Evolutionary conservation across 2,329 filamentous ascomycete species (phyloP).

Genomic region (Daldinia eschscholtzii): DNA sequence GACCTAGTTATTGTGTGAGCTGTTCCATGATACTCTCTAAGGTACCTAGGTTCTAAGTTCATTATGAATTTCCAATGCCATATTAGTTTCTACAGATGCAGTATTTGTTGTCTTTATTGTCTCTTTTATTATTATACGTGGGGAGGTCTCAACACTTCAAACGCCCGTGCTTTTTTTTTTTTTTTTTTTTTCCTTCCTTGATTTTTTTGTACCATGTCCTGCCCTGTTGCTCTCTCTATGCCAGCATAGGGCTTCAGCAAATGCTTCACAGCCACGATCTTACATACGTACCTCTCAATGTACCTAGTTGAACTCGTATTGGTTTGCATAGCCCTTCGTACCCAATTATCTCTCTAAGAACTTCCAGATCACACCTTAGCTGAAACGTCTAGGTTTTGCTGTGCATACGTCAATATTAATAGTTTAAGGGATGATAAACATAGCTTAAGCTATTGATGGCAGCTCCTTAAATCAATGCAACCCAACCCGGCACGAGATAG

Average conservation of each 20-base stretch:
- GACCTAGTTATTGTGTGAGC: not conserved
- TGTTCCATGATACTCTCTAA: no score
- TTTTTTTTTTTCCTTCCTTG: no score
- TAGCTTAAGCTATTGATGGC: slow-evolving; percentile 26
- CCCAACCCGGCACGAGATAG: not conserved
- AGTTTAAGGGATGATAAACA: slow-evolving; percentile 21
- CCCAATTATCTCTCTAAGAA: slow-evolving; percentile 6
- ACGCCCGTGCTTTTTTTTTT: no score
- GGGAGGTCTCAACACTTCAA: no score
- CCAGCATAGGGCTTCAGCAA: not conserved
- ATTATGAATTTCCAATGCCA: no score
- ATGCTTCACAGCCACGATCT: not conserved
- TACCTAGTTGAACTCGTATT: slow-evolving; percentile 3
- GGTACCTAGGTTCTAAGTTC: no score
- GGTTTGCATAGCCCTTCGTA: not conserved
- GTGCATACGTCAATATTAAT: slow-evolving; percentile 23
- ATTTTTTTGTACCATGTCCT: not conserved
- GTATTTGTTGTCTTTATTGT: no score
- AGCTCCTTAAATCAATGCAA: slow-evolving; percentile 31
- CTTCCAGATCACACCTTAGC: slow-evolving; percentile 11
- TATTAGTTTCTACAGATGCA: no score
- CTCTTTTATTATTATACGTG: no score
- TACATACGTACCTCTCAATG: not conserved
- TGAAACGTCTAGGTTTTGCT: slow-evolving; percentile 7
- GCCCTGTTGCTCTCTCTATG: not conserved